Base-by-base conservation (phyloP, 495 filamentous ascomycete species). In the Delitschia confertaspora region DNA sequence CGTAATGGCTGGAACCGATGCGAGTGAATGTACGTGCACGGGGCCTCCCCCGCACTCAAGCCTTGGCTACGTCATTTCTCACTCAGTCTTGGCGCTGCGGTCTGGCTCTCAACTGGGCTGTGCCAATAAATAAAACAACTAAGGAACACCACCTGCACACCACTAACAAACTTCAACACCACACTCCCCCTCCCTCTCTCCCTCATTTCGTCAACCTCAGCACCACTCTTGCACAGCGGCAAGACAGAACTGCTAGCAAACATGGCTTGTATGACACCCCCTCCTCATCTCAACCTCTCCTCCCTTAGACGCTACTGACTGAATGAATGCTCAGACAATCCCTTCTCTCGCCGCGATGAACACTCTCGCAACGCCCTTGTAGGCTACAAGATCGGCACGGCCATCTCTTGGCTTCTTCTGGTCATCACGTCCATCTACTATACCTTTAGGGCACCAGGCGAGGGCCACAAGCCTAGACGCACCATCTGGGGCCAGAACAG, bases 401-500 rank as follows among this genome's bases (percentile, higher is more conserved):
- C 77, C 13, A 38, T 88, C 25, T 76, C 81, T 6, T 93, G 82
- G 80, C 59, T 82, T 24, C 63, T 93, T 40, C 69, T 80, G 10
- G 63, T 89, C 34, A 56, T 83, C 38, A 67, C 76, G 23, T 70
- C 77, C 39, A 62, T 89, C 51, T 82, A 82, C 64, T 88, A 89
- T 56, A 75, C 74, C 26, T 52, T 79, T 60, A 55, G 77, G 41
- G 63, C 64, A 14, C 83, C 83, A 0, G 56, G 71, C 23, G 79
- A 83, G 56, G 74, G 71, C 32, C 63, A 70, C 48, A 64, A 75
- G 52, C 32, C 36, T 16, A 39, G 48, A 13, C 56, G 59, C 17
- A 69, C 63, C 33, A 80, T 87, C 50, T 87, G 81, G 82, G 71
- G 73, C 26, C 76, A 85, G 56, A 85, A 82, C 54, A 61, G 68